phyloP scores from a whole-genome alignment of 768 basidiomycete genomes.

The Phanerochaete sordida region DNA sequence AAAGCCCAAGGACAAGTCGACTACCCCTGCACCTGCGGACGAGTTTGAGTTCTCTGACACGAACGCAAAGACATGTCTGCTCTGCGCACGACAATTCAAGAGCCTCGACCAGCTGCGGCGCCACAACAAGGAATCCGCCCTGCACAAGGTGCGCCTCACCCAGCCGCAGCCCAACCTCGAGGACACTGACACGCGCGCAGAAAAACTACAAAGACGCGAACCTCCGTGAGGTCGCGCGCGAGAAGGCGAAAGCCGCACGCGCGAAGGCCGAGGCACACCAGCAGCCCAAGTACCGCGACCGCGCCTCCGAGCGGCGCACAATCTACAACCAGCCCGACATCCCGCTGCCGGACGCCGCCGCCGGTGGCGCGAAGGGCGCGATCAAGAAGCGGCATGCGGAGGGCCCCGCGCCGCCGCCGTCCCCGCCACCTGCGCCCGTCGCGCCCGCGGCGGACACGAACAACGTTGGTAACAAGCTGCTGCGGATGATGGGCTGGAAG shows the following conservation, averaged over 20 bases:
- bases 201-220: slow-evolving; percentile 79
- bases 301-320: slow-evolving; percentile 86
- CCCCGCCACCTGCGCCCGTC: slow-evolving; percentile 58
- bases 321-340: slow-evolving; percentile 91
- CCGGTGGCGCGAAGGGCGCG: slow-evolving; percentile 36
- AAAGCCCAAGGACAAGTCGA: slow-evolving; percentile 23
- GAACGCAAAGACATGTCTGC: slow-evolving; percentile 70
- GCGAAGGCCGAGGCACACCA: slow-evolving; percentile 31
- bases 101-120: slow-evolving; percentile 77
- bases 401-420: slow-evolving; percentile 57
- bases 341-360: slow-evolving; percentile 44
- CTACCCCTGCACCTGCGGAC: slow-evolving; percentile 43
- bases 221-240: slow-evolving; percentile 69
- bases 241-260: slow-evolving; percentile 50
- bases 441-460: slow-evolving; percentile 76
- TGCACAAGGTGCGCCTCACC: slow-evolving; percentile 77
- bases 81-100: slow-evolving; percentile 95
- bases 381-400: slow-evolving; percentile 48
- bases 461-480: slow-evolving; percentile 88
- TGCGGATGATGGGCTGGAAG: slow-evolving; percentile 99
- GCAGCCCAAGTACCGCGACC: slow-evolving; percentile 88
- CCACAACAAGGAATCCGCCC: slow-evolving; percentile 89
- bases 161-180: not conserved
- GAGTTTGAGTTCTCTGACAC: slow-evolving; percentile 87
- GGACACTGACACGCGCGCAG: slow-evolving; percentile 36